Percentiles rank a stretch among this genome's conserved stretches.
phyloP scores from a whole-genome alignment of 441 rosid species.

The Mallotus japonicus region DNA sequence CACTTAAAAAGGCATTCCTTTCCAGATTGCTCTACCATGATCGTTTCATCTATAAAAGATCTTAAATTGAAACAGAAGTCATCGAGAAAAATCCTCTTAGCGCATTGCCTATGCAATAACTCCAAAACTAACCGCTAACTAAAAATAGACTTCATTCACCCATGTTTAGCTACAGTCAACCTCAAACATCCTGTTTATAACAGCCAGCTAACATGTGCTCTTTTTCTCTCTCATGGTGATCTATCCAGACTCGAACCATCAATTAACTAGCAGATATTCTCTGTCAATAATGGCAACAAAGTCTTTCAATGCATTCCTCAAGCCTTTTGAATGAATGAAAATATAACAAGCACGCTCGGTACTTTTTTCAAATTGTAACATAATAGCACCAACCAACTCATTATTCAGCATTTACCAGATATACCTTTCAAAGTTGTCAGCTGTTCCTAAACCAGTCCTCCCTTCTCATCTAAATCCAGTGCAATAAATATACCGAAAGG shows the following conservation, averaged over 20 bases:
- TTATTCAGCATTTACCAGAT: not conserved
- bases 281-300: not conserved
- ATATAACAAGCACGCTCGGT: not conserved
- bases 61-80: not conserved
- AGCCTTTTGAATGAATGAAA: not conserved
- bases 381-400: not conserved
- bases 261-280: slow-evolving; percentile 7
- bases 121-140: too few relatives aligned
- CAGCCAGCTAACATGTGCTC: too few relatives aligned
- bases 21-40: not conserved
- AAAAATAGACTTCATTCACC: too few relatives aligned
- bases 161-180: too few relatives aligned
- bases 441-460: not conserved
- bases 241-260: not conserved
- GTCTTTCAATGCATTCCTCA: not conserved
- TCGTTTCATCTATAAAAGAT: not conserved
- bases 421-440: not conserved
- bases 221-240: too few relatives aligned
- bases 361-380: not conserved
- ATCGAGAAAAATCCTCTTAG: not conserved
- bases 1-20: not conserved
- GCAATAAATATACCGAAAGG: not conserved
- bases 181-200: too few relatives aligned
- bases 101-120: too few relatives aligned
- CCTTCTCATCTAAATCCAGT: not conserved